Percentiles rank a stretch among this genome's conserved stretches.
phyloP scores from a whole-genome alignment of 257 asterid genomes.

The Lycium ferocissimum region DNA sequence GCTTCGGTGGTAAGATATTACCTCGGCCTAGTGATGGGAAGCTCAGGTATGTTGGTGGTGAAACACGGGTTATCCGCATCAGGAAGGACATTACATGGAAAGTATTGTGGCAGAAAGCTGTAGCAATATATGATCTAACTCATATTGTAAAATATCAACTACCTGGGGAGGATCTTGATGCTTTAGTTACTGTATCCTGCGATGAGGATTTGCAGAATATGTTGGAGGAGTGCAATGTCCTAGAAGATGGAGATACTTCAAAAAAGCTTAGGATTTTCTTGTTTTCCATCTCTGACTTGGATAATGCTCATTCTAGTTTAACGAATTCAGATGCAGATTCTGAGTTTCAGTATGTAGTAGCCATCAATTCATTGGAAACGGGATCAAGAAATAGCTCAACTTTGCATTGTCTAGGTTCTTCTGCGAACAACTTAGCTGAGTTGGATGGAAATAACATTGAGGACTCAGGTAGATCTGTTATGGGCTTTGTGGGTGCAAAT shows the following conservation, averaged over 20 bases:
- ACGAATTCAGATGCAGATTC: slow-evolving; percentile 66
- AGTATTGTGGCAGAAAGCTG: slow-evolving; percentile 66
- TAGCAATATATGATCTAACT: slow-evolving; percentile 59
- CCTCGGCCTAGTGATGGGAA: slow-evolving; percentile 96
- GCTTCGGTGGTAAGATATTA: slow-evolving; percentile 87
- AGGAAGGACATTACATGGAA: slow-evolving; percentile 75
- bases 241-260: slow-evolving; percentile 61
- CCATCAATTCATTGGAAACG: slow-evolving; percentile 76
- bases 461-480: slow-evolving; percentile 46
- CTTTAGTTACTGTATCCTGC: slow-evolving; percentile 81
- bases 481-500: slow-evolving; percentile 50
- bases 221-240: slow-evolving; percentile 85
- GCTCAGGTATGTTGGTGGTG: slow-evolving; percentile 97
- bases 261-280: slow-evolving; percentile 79
- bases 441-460: slow-evolving; percentile 52
- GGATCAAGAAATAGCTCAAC: slow-evolving; percentile 55
- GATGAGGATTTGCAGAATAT: slow-evolving; percentile 91
- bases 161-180: slow-evolving; percentile 96
- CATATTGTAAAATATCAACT: slow-evolving; percentile 84
- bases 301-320: slow-evolving; percentile 63
- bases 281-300: slow-evolving; percentile 71
- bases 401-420: slow-evolving; percentile 52
- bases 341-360: slow-evolving; percentile 79
- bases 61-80: slow-evolving; percentile 80
- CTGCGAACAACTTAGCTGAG: slow-evolving; percentile 63